Evolutionary conservation across 495 filamentous ascomycete genomes (phyloP).

Genomic region (Lophiotrema nucula): DNA sequence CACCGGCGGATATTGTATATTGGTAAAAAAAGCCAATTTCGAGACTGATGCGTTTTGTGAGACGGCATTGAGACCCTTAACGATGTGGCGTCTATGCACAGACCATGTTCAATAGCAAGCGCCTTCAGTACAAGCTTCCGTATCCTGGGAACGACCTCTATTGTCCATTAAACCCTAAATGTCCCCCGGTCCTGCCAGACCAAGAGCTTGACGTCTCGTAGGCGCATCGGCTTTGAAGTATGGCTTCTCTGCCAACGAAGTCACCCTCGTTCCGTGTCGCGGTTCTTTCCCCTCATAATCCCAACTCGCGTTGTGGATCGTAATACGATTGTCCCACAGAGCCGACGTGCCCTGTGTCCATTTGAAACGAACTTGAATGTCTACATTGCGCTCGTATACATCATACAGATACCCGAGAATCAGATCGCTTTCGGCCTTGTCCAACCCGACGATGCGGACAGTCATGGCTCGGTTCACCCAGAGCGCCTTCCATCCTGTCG

Average conservation of each 20-base stretch:
- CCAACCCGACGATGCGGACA: conserved; percentile 61
- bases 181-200: conserved; percentile 36
- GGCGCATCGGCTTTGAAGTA: conserved; percentile 60
- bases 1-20: no score
- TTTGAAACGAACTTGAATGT: conserved; percentile 66
- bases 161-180: conserved; percentile 1
- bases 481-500: conserved; percentile 67
- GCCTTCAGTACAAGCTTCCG: not conserved
- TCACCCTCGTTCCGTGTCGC: conserved; percentile 63
- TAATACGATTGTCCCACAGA: conserved; percentile 67
- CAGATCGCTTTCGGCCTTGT: conserved; percentile 65
- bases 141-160: no score
- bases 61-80: no score
- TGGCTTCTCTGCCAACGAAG: conserved; percentile 65
- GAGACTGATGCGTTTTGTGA: no score
- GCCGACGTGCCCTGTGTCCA: conserved; percentile 63
- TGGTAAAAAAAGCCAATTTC: no score
- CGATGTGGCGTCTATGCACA: no score
- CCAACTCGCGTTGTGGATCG: conserved; percentile 67
- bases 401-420: conserved; percentile 65
- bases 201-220: conserved; percentile 60
- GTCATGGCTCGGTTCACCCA: conserved; percentile 71
- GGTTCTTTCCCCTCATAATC: conserved; percentile 64
- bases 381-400: conserved; percentile 63
- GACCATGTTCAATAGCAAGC: no score